Evolutionary conservation across 108 stramenopile genomes (phyloP), one percentile per base, ranked within the genome.

Genomic region (Aurantiochytrium sp.): DNA sequence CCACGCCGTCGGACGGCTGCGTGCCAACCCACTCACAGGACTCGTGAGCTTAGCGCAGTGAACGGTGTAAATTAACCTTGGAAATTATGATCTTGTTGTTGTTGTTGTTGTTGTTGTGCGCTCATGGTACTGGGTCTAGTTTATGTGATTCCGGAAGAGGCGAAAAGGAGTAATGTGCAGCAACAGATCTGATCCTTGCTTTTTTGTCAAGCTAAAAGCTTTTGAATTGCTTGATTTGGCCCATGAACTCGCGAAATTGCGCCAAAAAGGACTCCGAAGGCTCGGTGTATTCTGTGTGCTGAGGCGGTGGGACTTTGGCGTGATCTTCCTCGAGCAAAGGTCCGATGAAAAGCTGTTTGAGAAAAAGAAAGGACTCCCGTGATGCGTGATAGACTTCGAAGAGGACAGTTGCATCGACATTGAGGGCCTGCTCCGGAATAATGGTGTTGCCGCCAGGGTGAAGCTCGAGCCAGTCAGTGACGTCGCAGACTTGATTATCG

Each of bases 341-440:
- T 29, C 91, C 91, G 8, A 92, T 88, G 87, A 89, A 92, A 25
- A 92, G 89, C 45, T 89, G 73, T 57, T 90, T 90, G 29, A 92
- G 58, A 55, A 90, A 92, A 4, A 90, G 4, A 58, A 92, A 92
- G 69, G 91, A 90, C 88, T 92, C 89, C 5, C 91, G 71, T 12
- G 90, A 89, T 5, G 69, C 91, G 76, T 92, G 91, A 47, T 92
- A 92, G 43, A 92, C 87, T 72, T 92, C 91, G 42, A 92, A 92
- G 42, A 92, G 87, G 3, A 69, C 69, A 28, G 89, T 90, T 44
- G 87, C 58, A 23, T 92, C 91, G 29, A 90, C 49, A 44, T 90
- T 88, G 53, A 92, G 88, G 19, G 91, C 91, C 60, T 92, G 91
- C 4, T 87, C 59, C 10, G 91, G 91, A 42, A 92, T 92, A 35